phyloP scores from a whole-genome alignment of 345 rosid genomes.

The Heritiera fomes region DNA sequence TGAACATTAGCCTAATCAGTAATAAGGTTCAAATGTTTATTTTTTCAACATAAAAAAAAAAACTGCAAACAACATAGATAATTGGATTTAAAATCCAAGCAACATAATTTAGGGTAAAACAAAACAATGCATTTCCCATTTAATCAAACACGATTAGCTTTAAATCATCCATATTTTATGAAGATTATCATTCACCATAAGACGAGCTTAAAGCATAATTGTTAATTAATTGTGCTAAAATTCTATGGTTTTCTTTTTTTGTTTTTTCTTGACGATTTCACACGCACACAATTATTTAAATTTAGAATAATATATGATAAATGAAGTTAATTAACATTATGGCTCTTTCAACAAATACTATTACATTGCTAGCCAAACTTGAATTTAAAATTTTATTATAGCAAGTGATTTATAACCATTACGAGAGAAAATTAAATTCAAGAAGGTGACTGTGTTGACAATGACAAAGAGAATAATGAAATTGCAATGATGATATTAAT shows the following conservation, averaged over 20 bases:
- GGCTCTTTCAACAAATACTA: slow-evolving; percentile 11
- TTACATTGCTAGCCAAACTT: slow-evolving; percentile 3
- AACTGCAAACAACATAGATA: not conserved
- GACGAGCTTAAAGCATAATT: too few relatives aligned
- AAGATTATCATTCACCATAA: not conserved
- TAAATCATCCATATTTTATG: not conserved
- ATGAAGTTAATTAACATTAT: not conserved
- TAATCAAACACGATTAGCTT: too few relatives aligned
- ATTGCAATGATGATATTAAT: slow-evolving; percentile 13
- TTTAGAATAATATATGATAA: not conserved
- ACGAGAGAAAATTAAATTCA: not conserved
- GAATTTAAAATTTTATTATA: not conserved
- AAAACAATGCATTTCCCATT: not conserved
- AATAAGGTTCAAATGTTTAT: not conserved
- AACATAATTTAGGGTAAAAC: not conserved
- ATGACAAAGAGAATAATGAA: slow-evolving; percentile 19
- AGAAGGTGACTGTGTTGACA: slow-evolving; percentile 17
- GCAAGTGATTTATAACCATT: slow-evolving; percentile 3
- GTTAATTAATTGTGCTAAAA: too few relatives aligned
- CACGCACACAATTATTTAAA: not conserved
- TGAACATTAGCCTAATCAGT: not conserved
- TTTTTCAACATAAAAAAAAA: not conserved
- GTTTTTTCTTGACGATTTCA: not conserved
- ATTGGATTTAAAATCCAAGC: not conserved
- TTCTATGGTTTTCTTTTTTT: not conserved